Evolutionary conservation across 225 moss, liverwort and hornwort genomes (phyloP).

Genomic region (Neckera pumila): DNA sequence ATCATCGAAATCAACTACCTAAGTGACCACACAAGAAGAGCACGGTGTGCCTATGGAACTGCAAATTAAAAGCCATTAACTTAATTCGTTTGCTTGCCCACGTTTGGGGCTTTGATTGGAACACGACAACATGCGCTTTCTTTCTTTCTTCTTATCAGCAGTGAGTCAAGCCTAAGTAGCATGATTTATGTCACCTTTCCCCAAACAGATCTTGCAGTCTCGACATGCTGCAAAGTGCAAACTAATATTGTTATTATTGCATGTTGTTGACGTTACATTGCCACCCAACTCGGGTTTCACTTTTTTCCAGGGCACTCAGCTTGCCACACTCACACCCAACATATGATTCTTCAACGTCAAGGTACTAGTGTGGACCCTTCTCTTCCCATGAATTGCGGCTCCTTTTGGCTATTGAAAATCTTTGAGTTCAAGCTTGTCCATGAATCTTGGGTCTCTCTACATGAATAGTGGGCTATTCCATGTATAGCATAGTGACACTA

Average conservation of each 20-base stretch:
- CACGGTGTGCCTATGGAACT: neutral
- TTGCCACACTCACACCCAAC: neutral
- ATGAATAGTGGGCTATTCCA: neutral
- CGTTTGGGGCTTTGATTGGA: neutral
- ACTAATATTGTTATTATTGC: neutral
- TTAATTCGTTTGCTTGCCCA: neutral
- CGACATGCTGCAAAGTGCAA: neutral
- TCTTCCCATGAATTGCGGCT: neutral
- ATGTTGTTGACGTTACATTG: neutral
- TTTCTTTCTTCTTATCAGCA: neutral
- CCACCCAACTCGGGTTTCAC: neutral
- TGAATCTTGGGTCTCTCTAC: neutral
- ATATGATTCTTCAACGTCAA: neutral
- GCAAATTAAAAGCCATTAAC: neutral
- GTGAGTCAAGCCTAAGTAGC: neutral
- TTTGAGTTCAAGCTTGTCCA: neutral
- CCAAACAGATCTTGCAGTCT: conserved; percentile 1
- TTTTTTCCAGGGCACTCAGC: neutral
- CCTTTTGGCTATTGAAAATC: neutral
- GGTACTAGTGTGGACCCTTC: neutral
- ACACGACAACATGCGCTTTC: neutral
- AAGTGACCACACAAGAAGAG: neutral
- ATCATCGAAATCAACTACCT: neutral
- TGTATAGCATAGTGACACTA: no score
- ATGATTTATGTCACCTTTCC: neutral